Evolutionary conservation across 352 stramenopile genomes (phyloP), one percentile per base, ranked within the genome.

Genomic region (Globisporangium cederbergense): DNA sequence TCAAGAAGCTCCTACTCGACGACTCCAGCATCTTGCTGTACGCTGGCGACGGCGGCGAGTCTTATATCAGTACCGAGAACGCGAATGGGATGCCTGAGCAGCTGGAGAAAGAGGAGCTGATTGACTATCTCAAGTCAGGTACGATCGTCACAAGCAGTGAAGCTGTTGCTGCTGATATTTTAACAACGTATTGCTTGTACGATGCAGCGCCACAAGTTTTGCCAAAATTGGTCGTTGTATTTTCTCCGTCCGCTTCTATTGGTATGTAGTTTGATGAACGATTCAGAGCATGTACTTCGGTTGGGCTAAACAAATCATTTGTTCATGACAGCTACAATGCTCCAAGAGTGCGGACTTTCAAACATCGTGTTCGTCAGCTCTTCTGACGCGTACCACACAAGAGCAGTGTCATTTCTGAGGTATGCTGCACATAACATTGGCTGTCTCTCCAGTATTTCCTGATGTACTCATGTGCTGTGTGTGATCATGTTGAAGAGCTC

Each of bases 351-450:
- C 42, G 83, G 79, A 13, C 66, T 73, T 20, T 53, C 71, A 30
- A 79, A 81, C 25, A 75, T 91, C 14, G 81, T 86, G 52, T 91
- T 77, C 55, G 54, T 90, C 52, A 88, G 74, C 49, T 81, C 83
- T 8, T 70, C 64, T 1, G 72, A 50, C n/a, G 66, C 63, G 49
- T 74, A 77, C 28, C 74, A 66, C 9, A 42, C 70, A 30, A 69
- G 78, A 47, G 78, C 77, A 34, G 71, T 67, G 34, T 58, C 73
- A 11, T 91, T 90, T 52, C 70, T 91, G 46, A 58, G 76, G 82
- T 88, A 76, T 51, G 34, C 2, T 57, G 51, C 18, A 18, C 18
- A 40, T 45, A 32, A 25, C 18, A 56, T 57, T 20, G 20, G 53
- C 40, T 6, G 50, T 45, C 8, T n/a, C 3, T 52, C 53, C 14